Conservation (phyloP, 208 protist species). For the Leishmania amazonensis region DNA sequence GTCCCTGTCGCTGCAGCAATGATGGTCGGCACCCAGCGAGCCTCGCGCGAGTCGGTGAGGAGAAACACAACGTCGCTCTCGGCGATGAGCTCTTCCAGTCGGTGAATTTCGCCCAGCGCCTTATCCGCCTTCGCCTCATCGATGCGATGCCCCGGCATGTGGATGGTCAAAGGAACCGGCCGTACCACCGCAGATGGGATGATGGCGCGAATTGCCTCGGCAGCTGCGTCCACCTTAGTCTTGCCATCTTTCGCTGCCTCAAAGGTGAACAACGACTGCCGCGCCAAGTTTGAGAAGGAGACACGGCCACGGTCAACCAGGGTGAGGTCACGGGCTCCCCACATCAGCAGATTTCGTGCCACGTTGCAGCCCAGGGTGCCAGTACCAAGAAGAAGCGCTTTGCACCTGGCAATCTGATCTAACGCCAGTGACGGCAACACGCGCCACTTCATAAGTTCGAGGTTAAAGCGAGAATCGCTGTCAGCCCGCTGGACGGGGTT, state of each 20-base stretch:
- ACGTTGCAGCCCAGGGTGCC: conserved; percentile 99
- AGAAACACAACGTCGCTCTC: conserved; percentile 97
- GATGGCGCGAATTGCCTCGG: conserved; percentile 84
- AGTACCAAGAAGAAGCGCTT: conserved; percentile 95
- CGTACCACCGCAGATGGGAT: conserved; percentile 77
- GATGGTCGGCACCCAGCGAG: conserved; percentile 97
- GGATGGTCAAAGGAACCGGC: conserved; percentile 87
- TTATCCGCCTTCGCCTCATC: conserved; percentile 31
- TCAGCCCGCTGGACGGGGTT: conserved; percentile 83
- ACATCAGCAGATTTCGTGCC: conserved; percentile 95
- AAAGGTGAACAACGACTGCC: conserved; percentile 87
- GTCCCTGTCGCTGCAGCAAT: conserved; percentile 85
- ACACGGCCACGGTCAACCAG: conserved; percentile 96
- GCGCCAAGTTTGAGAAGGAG: conserved; percentile 97
- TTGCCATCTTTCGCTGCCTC: conserved; percentile 75
- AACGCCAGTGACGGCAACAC: conserved; percentile 94
- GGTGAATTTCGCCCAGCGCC: conserved; percentile 48
- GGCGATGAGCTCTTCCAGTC: conserved; percentile 77
- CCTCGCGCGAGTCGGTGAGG: conserved; percentile 97
- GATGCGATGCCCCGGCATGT: conserved; percentile 97
- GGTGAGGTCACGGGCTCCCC: conserved; percentile 96
- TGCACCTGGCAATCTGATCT: conserved; percentile 77
- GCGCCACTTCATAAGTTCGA: conserved; percentile 98
- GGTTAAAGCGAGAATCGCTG: conserved; percentile 86
- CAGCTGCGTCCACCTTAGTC: conserved; percentile 93